Base-by-base conservation (phyloP, 345 rosid genomes). In the Raphanus raphanistrum region DNA sequence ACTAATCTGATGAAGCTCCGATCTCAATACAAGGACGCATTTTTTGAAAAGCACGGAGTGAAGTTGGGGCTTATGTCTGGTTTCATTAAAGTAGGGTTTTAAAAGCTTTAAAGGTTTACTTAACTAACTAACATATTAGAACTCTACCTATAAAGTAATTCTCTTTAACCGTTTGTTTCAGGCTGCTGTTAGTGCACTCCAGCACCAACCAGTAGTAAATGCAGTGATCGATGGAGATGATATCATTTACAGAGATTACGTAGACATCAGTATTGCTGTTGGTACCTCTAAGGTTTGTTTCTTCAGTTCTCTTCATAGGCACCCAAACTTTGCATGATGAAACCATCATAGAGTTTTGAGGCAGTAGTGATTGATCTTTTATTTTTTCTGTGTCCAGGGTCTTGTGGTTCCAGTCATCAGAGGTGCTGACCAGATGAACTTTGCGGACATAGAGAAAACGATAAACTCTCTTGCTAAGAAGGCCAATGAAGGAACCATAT, bases 171-270 rank as follows among this genome's bases (percentile, higher is more conserved):
- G 17, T 45, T 43, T 79, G 26, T 82, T 61, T 74, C 87, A 95
- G 99, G 99, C 98, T 82, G 97, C 98, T 60, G 92, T 95, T 21
- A 89, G 92, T 70, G 99, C 89, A 28, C 98, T 95, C 63, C 97
- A 91, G 84, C 84, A 91, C 77, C 99, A 95, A 70, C 99, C 99
- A 12, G 89, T 91, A 67, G 87, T 92, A 32, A 95, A 95, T 91
- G 99, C 99, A 67, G 99, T 95, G 48, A 95, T 95, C 38, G 99
- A 95, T 54, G 99, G 99, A 52, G 99, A 95, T 32, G 99, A 95
- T 75, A 95, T 95, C 69, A 92, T 92, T 70, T 95, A 95, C 81
- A 88, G 98, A 85, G 99, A 95, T 80, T 95, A 95, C 35, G 61
- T 92, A 45, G 99, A 95, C 76, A 88, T 95, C 77, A 95, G 98